A percentile compares a stretch with the other conserved stretches of the same genome.
phyloP scores from a whole-genome alignment of 495 filamentous ascomycete species.

The Podospora sp. region DNA sequence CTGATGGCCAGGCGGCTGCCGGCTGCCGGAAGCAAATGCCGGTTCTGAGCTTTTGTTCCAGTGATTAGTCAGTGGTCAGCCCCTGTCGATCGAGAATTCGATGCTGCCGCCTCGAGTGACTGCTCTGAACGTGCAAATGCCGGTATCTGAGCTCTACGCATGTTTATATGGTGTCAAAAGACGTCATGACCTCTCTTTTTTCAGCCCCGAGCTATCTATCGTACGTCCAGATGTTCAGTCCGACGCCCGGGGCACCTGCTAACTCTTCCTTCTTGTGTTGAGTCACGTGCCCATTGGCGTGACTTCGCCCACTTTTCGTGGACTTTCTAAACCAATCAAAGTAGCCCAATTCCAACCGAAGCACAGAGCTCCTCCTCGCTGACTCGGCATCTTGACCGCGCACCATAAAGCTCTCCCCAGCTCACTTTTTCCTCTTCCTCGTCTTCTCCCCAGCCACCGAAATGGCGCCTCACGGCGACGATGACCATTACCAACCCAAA shows the following conservation, averaged over 20 bases:
- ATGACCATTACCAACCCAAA: conserved; percentile 67
- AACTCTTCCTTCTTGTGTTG: not conserved
- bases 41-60: no score
- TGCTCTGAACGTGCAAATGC: no score
- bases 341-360: conserved; percentile 13
- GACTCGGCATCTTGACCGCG: conserved; percentile 13
- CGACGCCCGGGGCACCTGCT: not conserved
- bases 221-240: no score
- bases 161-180: no score
- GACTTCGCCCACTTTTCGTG: conserved; percentile 3
- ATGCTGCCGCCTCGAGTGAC: no score
- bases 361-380: conserved; percentile 15
- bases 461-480: conserved; percentile 42
- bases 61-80: no score
- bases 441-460: conserved; percentile 45
- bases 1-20: not conserved
- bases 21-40: no score
- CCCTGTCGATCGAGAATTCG: no score
- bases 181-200: no score
- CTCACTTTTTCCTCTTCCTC: conserved; percentile 25
- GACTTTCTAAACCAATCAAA: conserved; percentile 14
- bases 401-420: conserved; percentile 19
- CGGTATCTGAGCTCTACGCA: no score
- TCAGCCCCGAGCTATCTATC: no score
- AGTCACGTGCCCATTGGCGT: not conserved